Percentiles rank a stretch among this genome's conserved stretches.
Conservation (phyloP, 192 early-diverging fungal species). For the Jimgerdemannia flammicorona region DNA sequence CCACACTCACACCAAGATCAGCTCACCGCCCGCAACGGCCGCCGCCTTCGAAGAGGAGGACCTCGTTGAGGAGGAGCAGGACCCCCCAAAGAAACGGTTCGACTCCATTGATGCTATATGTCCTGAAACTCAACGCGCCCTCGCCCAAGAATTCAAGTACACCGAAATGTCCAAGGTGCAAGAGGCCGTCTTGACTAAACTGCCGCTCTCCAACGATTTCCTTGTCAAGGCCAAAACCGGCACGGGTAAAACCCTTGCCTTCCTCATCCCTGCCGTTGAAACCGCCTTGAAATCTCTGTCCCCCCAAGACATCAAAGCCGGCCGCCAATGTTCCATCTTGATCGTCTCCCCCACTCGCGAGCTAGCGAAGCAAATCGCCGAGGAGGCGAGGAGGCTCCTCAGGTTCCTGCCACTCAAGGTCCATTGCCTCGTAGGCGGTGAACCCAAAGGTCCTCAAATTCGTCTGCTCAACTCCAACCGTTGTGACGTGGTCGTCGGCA, state of each 20-base stretch:
- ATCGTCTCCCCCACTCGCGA: slow-evolving; percentile 91
- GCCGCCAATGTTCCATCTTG: slow-evolving; percentile 58
- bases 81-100: slow-evolving; percentile 29
- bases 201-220: slow-evolving; percentile 74
- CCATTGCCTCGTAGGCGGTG: slow-evolving; percentile 78
- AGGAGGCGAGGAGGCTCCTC: slow-evolving; percentile 67
- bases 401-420: slow-evolving; percentile 57
- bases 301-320: slow-evolving; percentile 31
- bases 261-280: slow-evolving; percentile 86
- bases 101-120: slow-evolving; percentile 39
- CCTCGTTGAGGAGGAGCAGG: not conserved
- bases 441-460: slow-evolving; percentile 53
- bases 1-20: not conserved
- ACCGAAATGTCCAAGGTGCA: slow-evolving; percentile 82
- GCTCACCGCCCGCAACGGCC: not conserved
- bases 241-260: slow-evolving; percentile 97
- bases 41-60: not conserved
- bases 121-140: slow-evolving; percentile 50
- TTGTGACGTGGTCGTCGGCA: slow-evolving; percentile 89
- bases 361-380: slow-evolving; percentile 80
- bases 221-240: slow-evolving; percentile 97
- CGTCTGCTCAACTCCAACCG: slow-evolving; percentile 38
- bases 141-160: slow-evolving; percentile 68
- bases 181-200: slow-evolving; percentile 65
- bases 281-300: slow-evolving; percentile 31